These are phyloP conservation scores for Diaporthe citriasiana DNA, from an alignment of 2,329 filamentous ascomycete genomes.

Conservation along the genomic window DNA sequence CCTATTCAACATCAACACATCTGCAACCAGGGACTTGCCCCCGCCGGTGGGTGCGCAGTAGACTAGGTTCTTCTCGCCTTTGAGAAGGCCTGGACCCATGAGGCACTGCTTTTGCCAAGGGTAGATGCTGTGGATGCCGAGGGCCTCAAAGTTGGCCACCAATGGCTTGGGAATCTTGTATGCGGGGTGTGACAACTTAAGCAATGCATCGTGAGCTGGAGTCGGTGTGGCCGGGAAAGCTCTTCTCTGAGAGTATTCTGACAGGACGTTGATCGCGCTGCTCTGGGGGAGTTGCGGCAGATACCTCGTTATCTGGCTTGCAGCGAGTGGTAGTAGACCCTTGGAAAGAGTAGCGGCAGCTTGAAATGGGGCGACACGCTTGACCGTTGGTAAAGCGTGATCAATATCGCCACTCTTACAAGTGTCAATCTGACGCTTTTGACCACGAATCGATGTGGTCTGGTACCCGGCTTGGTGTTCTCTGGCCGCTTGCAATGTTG, in stretches of 20 bases:
- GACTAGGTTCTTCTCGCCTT: conserved; percentile 78
- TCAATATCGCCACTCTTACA: conserved; percentile 14
- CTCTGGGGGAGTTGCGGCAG: conserved; percentile 16
- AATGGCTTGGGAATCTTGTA: conserved; percentile 74
- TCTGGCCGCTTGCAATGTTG: conserved; percentile 45
- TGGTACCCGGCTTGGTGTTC: conserved; percentile 42
- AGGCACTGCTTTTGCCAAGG: conserved; percentile 85
- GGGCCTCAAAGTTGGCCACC: conserved; percentile 73
- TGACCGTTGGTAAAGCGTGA: conserved; percentile 1
- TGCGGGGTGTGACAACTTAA: conserved; percentile 72
- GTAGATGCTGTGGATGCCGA: conserved; percentile 82
- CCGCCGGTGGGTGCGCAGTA: conserved; percentile 85
- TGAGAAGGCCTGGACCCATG: conserved; percentile 74
- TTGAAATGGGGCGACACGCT: conserved; percentile 31
- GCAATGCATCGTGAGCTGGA: conserved; percentile 63
- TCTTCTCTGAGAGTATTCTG: conserved; percentile 71
- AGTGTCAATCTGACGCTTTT: conserved; percentile 46
- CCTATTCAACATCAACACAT: conserved; percentile 80
- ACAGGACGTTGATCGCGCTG: conserved; percentile 46
- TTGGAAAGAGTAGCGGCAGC: conserved; percentile 36
- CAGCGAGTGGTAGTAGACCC: conserved; percentile 47
- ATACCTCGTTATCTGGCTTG: conserved; percentile 61
- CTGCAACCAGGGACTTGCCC: conserved; percentile 82
- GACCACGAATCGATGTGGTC: conserved; percentile 44
- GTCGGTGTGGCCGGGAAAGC: conserved; percentile 67